Evolutionary conservation across 768 basidiomycete species (phyloP).

Genomic region (Pulveroboletus sp.): DNA sequence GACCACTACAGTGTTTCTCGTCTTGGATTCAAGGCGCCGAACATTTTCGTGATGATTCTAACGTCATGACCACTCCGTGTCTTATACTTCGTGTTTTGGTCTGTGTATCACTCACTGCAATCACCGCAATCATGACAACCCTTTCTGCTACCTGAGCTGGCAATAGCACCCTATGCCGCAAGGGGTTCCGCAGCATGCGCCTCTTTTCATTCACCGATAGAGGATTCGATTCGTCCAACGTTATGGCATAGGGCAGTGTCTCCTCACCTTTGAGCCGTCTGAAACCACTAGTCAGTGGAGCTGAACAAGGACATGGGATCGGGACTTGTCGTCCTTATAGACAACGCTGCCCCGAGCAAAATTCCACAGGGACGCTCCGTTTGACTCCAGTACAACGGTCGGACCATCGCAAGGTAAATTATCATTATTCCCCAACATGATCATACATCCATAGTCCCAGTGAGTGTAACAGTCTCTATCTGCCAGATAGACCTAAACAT

Average conservation of each 20-base stretch:
- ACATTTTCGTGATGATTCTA: constrained; percentile 71
- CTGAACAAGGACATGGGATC: background rate
- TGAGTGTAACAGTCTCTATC: background rate
- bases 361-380: constrained; percentile 74
- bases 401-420: constrained; percentile 77
- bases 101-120: constrained; percentile 4
- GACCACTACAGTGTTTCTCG: constrained; percentile 55
- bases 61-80: constrained; percentile 33
- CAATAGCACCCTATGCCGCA: background rate
- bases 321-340: constrained; percentile 75
- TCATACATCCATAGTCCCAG: constrained; percentile 41
- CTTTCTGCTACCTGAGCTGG: background rate
- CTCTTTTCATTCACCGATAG: background rate
- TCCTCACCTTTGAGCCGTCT: too few species aligned
- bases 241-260: background rate
- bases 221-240: too few species aligned
- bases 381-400: constrained; percentile 70
- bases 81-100: constrained; percentile 4
- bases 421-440: constrained; percentile 84
- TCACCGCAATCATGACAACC: background rate
- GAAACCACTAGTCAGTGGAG: background rate
- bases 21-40: constrained; percentile 74
- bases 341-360: constrained; percentile 73
- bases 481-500: constrained; percentile 37
- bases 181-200: background rate